These are phyloP conservation scores for Blechomonas ayalai DNA, from an alignment of 208 protist genomes.

Conservation along the genomic window DNA sequence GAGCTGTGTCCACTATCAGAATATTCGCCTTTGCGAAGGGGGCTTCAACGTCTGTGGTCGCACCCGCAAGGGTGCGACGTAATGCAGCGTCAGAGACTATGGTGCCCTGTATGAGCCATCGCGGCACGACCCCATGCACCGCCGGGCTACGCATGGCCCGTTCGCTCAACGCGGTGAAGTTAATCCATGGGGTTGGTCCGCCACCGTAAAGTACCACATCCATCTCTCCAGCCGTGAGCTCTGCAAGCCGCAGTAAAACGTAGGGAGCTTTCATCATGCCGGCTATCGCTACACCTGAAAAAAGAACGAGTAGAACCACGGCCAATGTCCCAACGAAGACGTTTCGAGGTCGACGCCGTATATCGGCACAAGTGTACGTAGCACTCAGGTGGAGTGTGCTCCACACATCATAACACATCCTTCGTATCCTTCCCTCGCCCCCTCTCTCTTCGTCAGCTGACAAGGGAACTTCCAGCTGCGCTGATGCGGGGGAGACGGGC, in stretches of 20 bases:
- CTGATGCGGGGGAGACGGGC: not conserved
- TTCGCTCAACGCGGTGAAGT: slow-evolving; percentile 40
- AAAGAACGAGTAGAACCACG: slow-evolving; percentile 58
- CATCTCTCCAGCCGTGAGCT: slow-evolving; percentile 60
- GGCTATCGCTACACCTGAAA: slow-evolving; percentile 40
- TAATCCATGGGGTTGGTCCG: slow-evolving; percentile 19
- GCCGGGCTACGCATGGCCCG: slow-evolving; percentile 3
- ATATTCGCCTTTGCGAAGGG: slow-evolving; percentile 24
- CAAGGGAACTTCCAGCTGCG: no score
- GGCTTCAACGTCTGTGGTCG: not conserved
- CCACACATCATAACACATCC: no score
- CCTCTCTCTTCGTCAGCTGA: no score
- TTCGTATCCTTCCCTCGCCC: no score
- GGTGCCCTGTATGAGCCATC: slow-evolving; percentile 44
- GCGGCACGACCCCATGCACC: slow-evolving; percentile 38
- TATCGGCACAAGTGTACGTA: slow-evolving; percentile 42
- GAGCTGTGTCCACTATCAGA: slow-evolving; percentile 62
- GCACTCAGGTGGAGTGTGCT: slow-evolving; percentile 20
- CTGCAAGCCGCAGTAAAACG: slow-evolving; percentile 57
- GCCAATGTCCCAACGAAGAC: slow-evolving; percentile 49
- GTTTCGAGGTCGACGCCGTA: slow-evolving; percentile 49
- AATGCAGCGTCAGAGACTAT: slow-evolving; percentile 12
- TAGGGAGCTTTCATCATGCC: slow-evolving; percentile 60
- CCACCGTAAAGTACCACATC: slow-evolving; percentile 45
- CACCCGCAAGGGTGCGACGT: not conserved